Evolutionary conservation across 129 eudicot genomes (phyloP).

Genomic region (Oenanthe sinensis): DNA sequence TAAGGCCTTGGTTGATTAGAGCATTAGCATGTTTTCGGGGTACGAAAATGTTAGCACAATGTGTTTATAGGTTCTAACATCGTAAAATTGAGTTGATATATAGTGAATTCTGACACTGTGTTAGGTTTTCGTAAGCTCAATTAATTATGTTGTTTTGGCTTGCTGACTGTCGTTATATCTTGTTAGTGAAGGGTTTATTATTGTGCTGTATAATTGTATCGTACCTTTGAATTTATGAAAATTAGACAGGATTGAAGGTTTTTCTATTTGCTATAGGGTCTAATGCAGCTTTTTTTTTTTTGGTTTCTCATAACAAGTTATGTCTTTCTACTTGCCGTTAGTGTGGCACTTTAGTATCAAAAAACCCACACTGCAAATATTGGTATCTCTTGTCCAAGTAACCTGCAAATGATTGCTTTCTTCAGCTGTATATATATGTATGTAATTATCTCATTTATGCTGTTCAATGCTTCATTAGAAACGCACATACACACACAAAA

Average conservation of each 20-base stretch:
- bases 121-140: neutral
- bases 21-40: neutral
- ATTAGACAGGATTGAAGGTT: neutral
- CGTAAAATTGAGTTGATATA: neutral
- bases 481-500: neutral
- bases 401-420: neutral
- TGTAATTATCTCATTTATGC: neutral
- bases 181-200: neutral
- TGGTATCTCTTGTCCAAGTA: neutral
- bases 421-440: neutral
- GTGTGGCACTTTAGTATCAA: neutral
- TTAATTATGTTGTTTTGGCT: neutral
- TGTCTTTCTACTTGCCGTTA: neutral
- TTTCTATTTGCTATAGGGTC: neutral
- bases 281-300: neutral
- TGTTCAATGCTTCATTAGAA: neutral
- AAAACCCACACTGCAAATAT: neutral
- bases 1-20: neutral
- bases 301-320: neutral
- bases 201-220: neutral
- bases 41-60: neutral
- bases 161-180: neutral
- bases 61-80: neutral
- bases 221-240: neutral
- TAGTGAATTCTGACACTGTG: neutral